Percentiles rank a stretch among this genome's conserved stretches.
Conservation (phyloP, 140 eudicot genomes). For the Eryngium alpinum region DNA sequence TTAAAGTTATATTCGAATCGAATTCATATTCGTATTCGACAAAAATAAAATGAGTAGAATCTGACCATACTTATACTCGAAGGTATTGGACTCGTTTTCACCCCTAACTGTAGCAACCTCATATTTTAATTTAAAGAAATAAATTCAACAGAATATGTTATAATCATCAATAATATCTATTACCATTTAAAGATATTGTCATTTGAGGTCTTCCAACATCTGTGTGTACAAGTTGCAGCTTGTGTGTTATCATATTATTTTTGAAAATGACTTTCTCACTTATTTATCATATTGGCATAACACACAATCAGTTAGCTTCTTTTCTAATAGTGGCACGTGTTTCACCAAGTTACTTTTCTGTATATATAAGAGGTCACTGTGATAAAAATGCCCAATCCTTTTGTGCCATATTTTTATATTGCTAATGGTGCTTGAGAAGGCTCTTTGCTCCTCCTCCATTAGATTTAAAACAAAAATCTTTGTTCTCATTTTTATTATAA, state of each 20-base stretch:
- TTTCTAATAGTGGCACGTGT: neutral
- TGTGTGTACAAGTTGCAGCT: constrained; percentile 20
- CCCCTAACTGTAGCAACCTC: neutral
- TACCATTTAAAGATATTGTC: constrained; percentile 4
- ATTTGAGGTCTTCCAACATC: constrained; percentile 13
- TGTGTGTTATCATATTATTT: constrained; percentile 12
- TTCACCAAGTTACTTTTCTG: neutral
- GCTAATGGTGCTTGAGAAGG: neutral
- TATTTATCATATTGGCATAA: constrained; percentile 18
- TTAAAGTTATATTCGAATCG: too few species aligned
- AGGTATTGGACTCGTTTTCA: too few species aligned
- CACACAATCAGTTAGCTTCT: neutral
- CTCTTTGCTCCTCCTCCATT: constrained; percentile 17
- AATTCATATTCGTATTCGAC: too few species aligned
- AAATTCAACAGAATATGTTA: neutral
- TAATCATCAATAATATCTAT: neutral
- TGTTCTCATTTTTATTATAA: neutral
- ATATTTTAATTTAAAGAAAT: too few species aligned
- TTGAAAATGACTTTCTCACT: constrained; percentile 18
- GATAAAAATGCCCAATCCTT: neutral
- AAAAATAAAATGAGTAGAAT: too few species aligned
- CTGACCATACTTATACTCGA: too few species aligned
- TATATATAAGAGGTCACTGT: neutral
- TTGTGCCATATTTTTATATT: neutral
- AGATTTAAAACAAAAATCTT: constrained; percentile 7